Evolutionary conservation across 352 stramenopile species (phyloP), one percentile per base, ranked within the genome.

Genomic region (Plasmopara viticola): DNA sequence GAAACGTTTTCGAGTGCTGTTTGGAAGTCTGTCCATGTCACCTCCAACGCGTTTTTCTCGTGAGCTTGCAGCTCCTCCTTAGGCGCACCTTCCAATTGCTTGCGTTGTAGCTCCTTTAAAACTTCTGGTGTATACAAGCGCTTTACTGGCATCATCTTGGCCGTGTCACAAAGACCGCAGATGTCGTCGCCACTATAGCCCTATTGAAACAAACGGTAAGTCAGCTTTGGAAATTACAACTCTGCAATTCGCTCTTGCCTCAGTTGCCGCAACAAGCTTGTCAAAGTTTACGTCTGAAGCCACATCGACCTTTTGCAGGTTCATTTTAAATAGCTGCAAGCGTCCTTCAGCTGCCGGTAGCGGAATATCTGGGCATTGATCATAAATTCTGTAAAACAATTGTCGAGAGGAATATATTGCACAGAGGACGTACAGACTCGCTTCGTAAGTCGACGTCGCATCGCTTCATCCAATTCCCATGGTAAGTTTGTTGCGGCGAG

Each of bases 381-480:
- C 37, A 13, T 31, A n/a, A 51, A 4, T 12, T 42, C 33, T 15
- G 40, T 33, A 28, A n/a, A 60, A 10, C 7, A 34, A 9, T 10
- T 37, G 12, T 28, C 37, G 2, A 30, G 3, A 33, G n/a, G 2
- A 38, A 41, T 0, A 9, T 6, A 28, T 20, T 7, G 17, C n/a
- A 18, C 38, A 52, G 20, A 14, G 28, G 7, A 58, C 58, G 10
- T 58, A 66, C 58, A 98, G 12, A 99, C 92, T 37, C 92, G 74
- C 66, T 99, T 99, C 35, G 97, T 96, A 30, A 99, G 74, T 30
- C 96, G 76, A n/a, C 95, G 77, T 9, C 93, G 75, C 57, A 99
- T 91, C 2, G 95, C 96, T 62, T 98, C 80, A 59, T 99, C 96
- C 5, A 99, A 64, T 39, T 98, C 90, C 95, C 94, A 99, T 12